A percentile compares a stretch with the other conserved stretches of the same genome.
These are phyloP conservation scores for Sutorius australiensis DNA, from an alignment of 768 basidiomycete genomes.

Conservation along the genomic window DNA sequence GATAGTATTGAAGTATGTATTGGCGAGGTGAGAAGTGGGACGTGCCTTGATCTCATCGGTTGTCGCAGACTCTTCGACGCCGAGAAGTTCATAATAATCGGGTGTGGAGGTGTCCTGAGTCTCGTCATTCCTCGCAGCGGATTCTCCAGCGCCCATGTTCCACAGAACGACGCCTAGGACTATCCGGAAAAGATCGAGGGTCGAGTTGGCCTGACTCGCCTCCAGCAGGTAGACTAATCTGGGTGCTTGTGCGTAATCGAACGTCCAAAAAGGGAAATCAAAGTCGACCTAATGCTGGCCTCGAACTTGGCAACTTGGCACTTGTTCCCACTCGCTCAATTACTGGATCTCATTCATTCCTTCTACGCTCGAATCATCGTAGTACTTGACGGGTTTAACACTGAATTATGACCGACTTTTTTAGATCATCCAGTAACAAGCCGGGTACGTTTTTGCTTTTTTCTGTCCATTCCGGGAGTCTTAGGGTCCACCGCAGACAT, in stretches of 20 bases:
- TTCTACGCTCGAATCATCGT: not conserved
- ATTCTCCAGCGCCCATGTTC: constrained; percentile 69
- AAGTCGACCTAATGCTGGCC: not conserved
- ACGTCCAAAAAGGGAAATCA: constrained; percentile 15
- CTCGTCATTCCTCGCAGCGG: constrained; percentile 39
- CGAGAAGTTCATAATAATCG: constrained; percentile 83
- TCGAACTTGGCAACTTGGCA: not conserved
- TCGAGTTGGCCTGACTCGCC: not conserved
- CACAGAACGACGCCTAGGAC: not conserved
- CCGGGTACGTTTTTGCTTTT: constrained; percentile 17
- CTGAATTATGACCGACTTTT: constrained; percentile 50
- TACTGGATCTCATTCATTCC: not conserved
- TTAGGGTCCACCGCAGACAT: constrained; percentile 29
- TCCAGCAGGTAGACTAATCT: no score
- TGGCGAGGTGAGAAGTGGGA: not conserved
- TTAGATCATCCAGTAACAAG: constrained; percentile 35
- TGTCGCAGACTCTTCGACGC: constrained; percentile 77
- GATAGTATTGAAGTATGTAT: constrained; percentile 4
- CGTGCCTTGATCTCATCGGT: constrained; percentile 84
- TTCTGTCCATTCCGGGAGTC: not conserved
- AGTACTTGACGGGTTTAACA: not conserved
- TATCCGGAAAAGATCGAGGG: not conserved
- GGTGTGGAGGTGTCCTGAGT: constrained; percentile 29
- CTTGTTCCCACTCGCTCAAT: not conserved
- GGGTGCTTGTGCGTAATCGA: not conserved